phyloP scores from a whole-genome alignment of 768 basidiomycete genomes.

The Hygrophorus russula region DNA sequence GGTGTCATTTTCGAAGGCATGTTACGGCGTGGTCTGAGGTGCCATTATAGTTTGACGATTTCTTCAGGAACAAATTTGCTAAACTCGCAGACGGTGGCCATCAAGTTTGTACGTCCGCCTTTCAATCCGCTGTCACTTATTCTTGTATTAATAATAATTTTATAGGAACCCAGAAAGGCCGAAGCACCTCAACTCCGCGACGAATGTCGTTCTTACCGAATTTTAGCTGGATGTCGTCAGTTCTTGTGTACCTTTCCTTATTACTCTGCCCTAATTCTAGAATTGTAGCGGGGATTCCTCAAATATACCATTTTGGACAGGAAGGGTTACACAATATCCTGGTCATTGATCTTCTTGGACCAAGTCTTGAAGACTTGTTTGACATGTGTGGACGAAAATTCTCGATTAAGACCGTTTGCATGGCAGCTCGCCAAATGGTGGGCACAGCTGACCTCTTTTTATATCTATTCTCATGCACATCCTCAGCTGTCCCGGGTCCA shows the following conservation, averaged over 20 bases:
- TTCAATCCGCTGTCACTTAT: slow-evolving; percentile 8
- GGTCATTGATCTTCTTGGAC: slow-evolving; percentile 95
- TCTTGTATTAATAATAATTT: slow-evolving; percentile 4
- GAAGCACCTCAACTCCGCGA: slow-evolving; percentile 97
- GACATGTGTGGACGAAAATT: slow-evolving; percentile 99
- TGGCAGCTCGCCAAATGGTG: slow-evolving; percentile 96
- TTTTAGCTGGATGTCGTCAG: slow-evolving; percentile 82
- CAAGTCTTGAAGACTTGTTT: slow-evolving; percentile 94
- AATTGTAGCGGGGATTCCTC: slow-evolving; percentile 81
- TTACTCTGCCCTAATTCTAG: slow-evolving; percentile 11
- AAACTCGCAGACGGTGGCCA: slow-evolving; percentile 97
- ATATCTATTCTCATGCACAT: slow-evolving; percentile 6
- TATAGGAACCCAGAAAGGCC: slow-evolving; percentile 82
- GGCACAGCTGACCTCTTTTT: slow-evolving; percentile 3
- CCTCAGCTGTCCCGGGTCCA: slow-evolving; percentile 84
- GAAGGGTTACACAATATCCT: slow-evolving; percentile 98
- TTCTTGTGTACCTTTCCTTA: slow-evolving; percentile 15
- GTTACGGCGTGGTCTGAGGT: slow-evolving; percentile 7
- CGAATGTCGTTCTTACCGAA: slow-evolving; percentile 96
- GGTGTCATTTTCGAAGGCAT: slow-evolving; percentile 92
- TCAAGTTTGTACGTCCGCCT: slow-evolving; percentile 87
- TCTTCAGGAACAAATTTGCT: slow-evolving; percentile 84
- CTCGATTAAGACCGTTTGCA: slow-evolving; percentile 95
- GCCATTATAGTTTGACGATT: slow-evolving; percentile 4
- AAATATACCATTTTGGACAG: slow-evolving; percentile 99